A percentile compares a stretch with the other conserved stretches of the same genome.
These are phyloP conservation scores for Protomyces gravidus DNA, from an alignment of 1,139 yeast species.

Conservation along the genomic window DNA sequence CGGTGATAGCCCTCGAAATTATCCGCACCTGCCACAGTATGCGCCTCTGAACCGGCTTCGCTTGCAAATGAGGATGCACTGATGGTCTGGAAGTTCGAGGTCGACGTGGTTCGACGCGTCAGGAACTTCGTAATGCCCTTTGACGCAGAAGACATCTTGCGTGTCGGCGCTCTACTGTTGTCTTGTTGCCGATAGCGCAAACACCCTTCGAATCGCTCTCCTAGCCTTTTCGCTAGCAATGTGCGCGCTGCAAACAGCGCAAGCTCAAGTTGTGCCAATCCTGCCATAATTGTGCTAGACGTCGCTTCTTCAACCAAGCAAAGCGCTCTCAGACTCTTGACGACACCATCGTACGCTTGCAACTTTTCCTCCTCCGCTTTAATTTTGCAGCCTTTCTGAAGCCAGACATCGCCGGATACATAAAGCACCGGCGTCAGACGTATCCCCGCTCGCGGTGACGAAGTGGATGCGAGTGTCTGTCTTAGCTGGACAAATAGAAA, in stretches of 20 bases:
- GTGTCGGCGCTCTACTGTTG: not conserved
- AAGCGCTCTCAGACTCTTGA: slow-evolving; percentile 11
- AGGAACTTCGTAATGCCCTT: slow-evolving; percentile 2
- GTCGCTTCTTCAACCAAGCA: slow-evolving; percentile 21
- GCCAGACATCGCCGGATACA: slow-evolving; percentile 27
- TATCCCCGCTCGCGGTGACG: not conserved
- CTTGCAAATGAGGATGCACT: not conserved
- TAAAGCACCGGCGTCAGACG: slow-evolving; percentile 4
- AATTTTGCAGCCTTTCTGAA: slow-evolving; percentile 17
- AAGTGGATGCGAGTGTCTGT: not conserved
- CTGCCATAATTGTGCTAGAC: not conserved
- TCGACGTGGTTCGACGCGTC: not conserved
- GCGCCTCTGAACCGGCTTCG: not conserved
- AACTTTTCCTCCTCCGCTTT: slow-evolving; percentile 30
- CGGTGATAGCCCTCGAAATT: not conserved
- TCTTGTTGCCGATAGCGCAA: not conserved
- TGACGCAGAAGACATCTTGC: slow-evolving; percentile 5
- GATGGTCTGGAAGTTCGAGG: not conserved
- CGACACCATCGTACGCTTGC: slow-evolving; percentile 18
- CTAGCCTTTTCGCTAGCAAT: slow-evolving; percentile 3
- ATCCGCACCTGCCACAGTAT: not conserved
- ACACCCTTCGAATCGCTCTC: slow-evolving; percentile 8
- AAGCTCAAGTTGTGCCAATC: slow-evolving; percentile 2
- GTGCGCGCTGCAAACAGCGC: slow-evolving; percentile 8
- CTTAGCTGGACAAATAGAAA: not conserved